phyloP scores from a whole-genome alignment of 2,329 filamentous ascomycete genomes.

The Microcyclospora pomicola region DNA sequence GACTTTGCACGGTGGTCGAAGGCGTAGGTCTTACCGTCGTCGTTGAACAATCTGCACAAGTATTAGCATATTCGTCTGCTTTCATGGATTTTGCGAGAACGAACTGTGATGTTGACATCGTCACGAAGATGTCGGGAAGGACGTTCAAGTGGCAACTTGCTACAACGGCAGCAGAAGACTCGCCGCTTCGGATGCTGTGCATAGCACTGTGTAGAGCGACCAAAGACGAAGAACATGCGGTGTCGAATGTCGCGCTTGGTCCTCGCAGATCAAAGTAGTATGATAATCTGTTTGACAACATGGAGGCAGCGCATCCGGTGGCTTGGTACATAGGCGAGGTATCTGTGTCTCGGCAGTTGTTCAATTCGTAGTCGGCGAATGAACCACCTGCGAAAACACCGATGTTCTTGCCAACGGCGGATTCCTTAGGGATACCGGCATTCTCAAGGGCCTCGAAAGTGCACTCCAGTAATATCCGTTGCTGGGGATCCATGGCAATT shows the following conservation, averaged over 20 bases:
- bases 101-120: neutral
- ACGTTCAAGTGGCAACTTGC: constrained; percentile 12
- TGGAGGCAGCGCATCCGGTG: constrained; percentile 4
- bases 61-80: neutral
- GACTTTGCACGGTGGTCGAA: constrained; percentile 1
- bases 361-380: neutral
- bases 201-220: constrained; percentile 6
- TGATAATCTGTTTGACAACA: constrained; percentile 4
- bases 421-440: neutral
- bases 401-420: neutral
- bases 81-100: neutral
- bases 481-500: constrained; percentile 10
- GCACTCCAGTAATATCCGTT: constrained; percentile 8
- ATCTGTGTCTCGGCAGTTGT: neutral
- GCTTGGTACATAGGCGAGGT: constrained; percentile 6
- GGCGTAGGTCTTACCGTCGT: constrained; percentile 1
- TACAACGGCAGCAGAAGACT: constrained; percentile 3
- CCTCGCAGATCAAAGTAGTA: constrained; percentile 8
- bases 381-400: neutral
- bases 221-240: constrained; percentile 4
- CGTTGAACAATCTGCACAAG: constrained; percentile 6
- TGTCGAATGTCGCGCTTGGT: constrained; percentile 7
- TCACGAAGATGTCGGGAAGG: neutral
- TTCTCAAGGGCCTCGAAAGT: neutral
- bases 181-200: constrained; percentile 4